These are phyloP conservation scores for Exophiala oligosperma DNA, from an alignment of 2,329 filamentous ascomycete genomes.

Conservation along the genomic window DNA sequence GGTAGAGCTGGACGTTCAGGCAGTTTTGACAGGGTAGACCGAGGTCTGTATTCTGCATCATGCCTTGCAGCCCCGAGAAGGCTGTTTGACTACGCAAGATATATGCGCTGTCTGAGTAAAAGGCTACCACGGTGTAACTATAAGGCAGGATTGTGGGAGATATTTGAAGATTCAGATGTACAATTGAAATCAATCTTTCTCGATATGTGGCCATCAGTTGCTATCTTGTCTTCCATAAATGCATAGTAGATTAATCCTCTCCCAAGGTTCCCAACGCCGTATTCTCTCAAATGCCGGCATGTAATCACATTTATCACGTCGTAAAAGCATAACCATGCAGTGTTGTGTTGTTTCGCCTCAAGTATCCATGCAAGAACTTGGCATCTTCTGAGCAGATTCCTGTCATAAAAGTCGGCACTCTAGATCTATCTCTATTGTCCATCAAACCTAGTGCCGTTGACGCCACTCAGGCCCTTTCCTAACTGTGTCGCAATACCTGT, in stretches of 20 bases:
- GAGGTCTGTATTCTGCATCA: too few relatives aligned
- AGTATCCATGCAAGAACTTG: too few relatives aligned
- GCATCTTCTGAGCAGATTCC: too few relatives aligned
- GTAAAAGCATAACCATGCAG: too few relatives aligned
- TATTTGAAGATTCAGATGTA: constrained; percentile 4
- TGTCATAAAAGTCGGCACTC: too few relatives aligned
- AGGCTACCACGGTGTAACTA: not conserved
- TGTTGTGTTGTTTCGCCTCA: too few relatives aligned
- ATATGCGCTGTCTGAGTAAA: not conserved
- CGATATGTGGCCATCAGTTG: too few relatives aligned
- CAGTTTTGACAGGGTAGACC: too few relatives aligned
- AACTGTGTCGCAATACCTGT: constrained; percentile 59
- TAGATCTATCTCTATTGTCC: constrained; percentile 6
- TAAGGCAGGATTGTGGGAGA: not conserved
- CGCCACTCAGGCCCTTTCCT: constrained; percentile 35
- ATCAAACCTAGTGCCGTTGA: constrained; percentile 30
- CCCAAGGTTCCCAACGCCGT: not conserved
- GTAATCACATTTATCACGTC: not conserved
- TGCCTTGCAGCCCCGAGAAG: too few relatives aligned
- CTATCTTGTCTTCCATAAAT: too few relatives aligned
- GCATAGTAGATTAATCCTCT: not conserved
- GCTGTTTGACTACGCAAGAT: too few relatives aligned
- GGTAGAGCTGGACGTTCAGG: too few relatives aligned
- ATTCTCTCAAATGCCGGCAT: not conserved
- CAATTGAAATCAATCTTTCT: constrained; percentile 1